These are phyloP conservation scores for Penicillium hordei DNA, from an alignment of 2,329 filamentous ascomycete genomes.

Conservation along the genomic window DNA sequence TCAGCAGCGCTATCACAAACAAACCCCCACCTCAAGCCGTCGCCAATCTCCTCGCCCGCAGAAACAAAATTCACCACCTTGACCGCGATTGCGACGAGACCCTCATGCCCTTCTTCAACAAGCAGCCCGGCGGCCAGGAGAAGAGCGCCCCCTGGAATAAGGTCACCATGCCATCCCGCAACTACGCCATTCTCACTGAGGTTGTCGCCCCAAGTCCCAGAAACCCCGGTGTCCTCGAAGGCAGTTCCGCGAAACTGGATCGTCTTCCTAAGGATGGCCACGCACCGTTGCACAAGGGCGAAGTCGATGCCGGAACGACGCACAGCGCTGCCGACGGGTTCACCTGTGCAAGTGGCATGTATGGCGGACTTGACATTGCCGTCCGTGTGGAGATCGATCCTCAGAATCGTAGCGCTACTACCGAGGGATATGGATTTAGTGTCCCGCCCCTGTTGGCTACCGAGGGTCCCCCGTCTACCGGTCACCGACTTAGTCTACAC, in stretches of 20 bases:
- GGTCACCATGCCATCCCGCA: constrained; percentile 75
- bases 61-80: constrained; percentile 67
- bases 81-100: constrained; percentile 65
- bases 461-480: constrained; percentile 13
- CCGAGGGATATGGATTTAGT: constrained; percentile 51
- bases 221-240: constrained; percentile 14
- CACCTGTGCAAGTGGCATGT: constrained; percentile 37
- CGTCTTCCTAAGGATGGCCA: constrained; percentile 61
- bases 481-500: constrained; percentile 20
- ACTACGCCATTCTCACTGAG: constrained; percentile 65
- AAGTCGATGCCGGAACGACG: constrained; percentile 71
- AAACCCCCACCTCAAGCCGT: constrained; percentile 65
- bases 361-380: constrained; percentile 47
- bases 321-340: constrained; percentile 68
- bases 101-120: constrained; percentile 61
- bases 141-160: constrained; percentile 74
- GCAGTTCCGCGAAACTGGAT: constrained; percentile 31
- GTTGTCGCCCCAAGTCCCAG: constrained; percentile 33
- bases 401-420: constrained; percentile 40
- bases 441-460: constrained; percentile 29
- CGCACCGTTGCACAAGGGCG: constrained; percentile 70
- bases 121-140: constrained; percentile 55
- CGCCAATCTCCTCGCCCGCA: constrained; percentile 61
- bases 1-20: constrained; percentile 67
- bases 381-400: constrained; percentile 51